Base-by-base conservation (phyloP, 345 rosid species). In the Hibiscus mutabilis region DNA sequence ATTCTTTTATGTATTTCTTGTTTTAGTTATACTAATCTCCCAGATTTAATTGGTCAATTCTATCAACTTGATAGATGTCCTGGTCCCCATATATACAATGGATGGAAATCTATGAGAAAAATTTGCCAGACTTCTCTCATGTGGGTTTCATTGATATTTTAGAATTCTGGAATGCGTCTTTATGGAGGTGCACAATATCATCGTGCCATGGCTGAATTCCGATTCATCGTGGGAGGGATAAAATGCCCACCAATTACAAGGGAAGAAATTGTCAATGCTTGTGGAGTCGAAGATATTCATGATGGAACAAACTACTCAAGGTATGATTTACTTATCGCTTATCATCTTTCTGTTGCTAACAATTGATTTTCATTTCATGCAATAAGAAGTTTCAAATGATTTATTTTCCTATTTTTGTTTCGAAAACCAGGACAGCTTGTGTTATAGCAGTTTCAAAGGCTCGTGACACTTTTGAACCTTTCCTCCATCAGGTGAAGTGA, bases 381-480 rank as follows among this genome's bases (percentile, higher is more conserved):
- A 56, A 64, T 61, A 57, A 25, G 1, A 24, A 49, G 33, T 75
- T 63, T 69, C 57, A 9, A 9, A 27, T 57, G 56, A 51, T 66
- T 59, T 57, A 31, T 60, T 63, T 65, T 67, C 49, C 44, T 9
- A 25, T 12, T 72, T 77, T 79, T 67, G n/a, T 73, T 33, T 77
- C 57, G 79, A 29, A 51, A 75, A 74, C 67, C 83, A 89, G 97
- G 87, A 91, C 98, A 58, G 96, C 98, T 67, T 93, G 98, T 66
- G 98, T 91, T 52, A 93, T 93, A 81, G 98, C 96, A 75, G 98
- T 93, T 85, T 88, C 98, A 42, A 93, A 91, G 84, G 97, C 98
- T 73, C 97, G 89, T 66, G 97, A 93, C 70, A 89, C 97, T 40
- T 91, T 89, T 82, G 97, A 93, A 79, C 98, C 97, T 60, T 91